phyloP scores from a whole-genome alignment of 2,329 filamentous ascomycete genomes.

The Colletotrichum echinochloae region DNA sequence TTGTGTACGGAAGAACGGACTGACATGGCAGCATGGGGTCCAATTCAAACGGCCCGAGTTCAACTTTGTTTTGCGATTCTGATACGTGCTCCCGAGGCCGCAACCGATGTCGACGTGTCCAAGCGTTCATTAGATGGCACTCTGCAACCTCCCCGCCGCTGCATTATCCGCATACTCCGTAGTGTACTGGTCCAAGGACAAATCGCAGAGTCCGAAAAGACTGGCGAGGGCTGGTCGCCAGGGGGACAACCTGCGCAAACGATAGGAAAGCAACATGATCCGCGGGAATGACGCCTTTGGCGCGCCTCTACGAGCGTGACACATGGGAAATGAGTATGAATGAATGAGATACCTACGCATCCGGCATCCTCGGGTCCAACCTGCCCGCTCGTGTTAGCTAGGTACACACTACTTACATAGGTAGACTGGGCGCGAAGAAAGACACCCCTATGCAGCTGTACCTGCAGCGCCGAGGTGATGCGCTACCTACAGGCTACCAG shows the following conservation, averaged over 20 bases:
- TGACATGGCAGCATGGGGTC: constrained; percentile 13
- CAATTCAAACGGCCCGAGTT: constrained; percentile 40
- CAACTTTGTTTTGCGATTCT: constrained; percentile 37
- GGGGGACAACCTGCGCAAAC: constrained; percentile 20
- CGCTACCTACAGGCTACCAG: background rate
- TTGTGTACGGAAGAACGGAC: background rate
- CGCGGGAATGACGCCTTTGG: constrained; percentile 5
- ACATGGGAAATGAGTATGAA: constrained; percentile 33
- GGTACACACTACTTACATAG: too few relatives aligned
- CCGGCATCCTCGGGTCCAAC: constrained; percentile 1
- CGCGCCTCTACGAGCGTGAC: constrained; percentile 11
- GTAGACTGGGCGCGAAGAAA: background rate
- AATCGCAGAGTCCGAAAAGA: constrained; percentile 4
- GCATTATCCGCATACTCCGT: too few relatives aligned
- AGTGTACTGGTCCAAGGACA: constrained; percentile 22
- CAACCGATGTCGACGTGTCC: constrained; percentile 35
- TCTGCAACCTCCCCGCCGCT: constrained; percentile 29
- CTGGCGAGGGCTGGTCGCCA: constrained; percentile 11
- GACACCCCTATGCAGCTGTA: background rate
- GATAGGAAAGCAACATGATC: constrained; percentile 14
- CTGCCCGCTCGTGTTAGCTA: constrained; percentile 13
- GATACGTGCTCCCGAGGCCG: constrained; percentile 30
- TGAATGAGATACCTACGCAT: constrained; percentile 9
- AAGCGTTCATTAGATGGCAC: constrained; percentile 39
- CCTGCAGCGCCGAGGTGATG: background rate